These are phyloP conservation scores for Mariannaea elegans DNA, from an alignment of 2,329 filamentous ascomycete species.

Conservation along the genomic window DNA sequence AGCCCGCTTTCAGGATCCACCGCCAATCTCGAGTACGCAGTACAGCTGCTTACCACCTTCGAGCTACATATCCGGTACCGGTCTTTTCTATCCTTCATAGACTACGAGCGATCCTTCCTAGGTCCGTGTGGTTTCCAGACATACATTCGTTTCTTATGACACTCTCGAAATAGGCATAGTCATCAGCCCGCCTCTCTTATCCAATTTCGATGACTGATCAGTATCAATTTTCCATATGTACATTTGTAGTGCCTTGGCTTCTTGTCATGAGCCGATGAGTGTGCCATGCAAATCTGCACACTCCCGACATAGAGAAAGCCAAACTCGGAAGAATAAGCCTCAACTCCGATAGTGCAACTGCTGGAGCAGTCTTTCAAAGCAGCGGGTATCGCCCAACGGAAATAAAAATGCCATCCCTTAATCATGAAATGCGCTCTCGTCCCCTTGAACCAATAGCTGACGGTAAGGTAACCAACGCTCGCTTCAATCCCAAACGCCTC, in stretches of 20 bases:
- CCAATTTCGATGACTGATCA: too few species aligned
- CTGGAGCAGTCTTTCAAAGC: background rate
- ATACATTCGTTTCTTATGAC: too few species aligned
- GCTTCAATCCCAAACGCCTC: constrained; percentile 11
- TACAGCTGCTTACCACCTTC: background rate
- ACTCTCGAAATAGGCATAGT: too few species aligned
- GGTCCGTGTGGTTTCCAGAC: too few species aligned
- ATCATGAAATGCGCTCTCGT: constrained; percentile 1
- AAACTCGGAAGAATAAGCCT: background rate
- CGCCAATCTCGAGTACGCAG: background rate
- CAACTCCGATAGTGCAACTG: constrained; percentile 17
- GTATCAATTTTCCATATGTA: too few species aligned
- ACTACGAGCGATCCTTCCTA: too few species aligned
- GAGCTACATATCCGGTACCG: background rate
- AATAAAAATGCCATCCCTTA: constrained; percentile 5
- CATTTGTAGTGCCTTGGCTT: too few species aligned
- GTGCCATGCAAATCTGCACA: too few species aligned
- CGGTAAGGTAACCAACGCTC: constrained; percentile 4
- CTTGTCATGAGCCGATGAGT: too few species aligned
- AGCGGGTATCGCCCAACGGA: constrained; percentile 11
- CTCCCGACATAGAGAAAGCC: background rate
- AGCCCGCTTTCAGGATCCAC: background rate
- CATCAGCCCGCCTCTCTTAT: too few species aligned
- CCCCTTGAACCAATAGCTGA: constrained; percentile 12
- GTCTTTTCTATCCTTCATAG: too few species aligned